A percentile compares a stretch with the other conserved stretches of the same genome.
phyloP scores from a whole-genome alignment of 73 alveolate genomes.

The Tetrahymena thermophila region DNA sequence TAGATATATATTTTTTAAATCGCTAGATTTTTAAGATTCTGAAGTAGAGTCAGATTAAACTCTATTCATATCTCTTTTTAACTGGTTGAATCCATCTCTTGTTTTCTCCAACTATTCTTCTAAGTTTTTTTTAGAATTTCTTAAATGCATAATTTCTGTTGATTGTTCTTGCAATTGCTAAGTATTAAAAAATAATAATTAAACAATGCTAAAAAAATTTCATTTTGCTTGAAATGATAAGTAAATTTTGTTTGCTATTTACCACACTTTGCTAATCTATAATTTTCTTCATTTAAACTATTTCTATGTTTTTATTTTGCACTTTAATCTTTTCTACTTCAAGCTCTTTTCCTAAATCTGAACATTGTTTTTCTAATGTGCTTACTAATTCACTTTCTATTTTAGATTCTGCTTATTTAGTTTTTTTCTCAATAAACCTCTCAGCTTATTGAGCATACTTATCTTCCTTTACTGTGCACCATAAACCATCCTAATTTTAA shows the following conservation, averaged over 20 bases:
- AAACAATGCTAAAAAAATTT: neutral
- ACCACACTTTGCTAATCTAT: neutral
- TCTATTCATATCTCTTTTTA: neutral
- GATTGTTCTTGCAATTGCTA: neutral
- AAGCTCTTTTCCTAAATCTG: neutral
- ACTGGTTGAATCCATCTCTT: neutral
- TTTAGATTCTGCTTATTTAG: neutral
- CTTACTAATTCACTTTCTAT: neutral
- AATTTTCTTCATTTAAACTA: neutral
- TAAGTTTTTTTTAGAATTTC: neutral
- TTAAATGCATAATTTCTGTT: neutral
- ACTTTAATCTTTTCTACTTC: neutral
- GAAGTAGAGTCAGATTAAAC: neutral
- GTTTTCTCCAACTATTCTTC: neutral
- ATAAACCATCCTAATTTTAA: neutral
- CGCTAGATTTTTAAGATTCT: neutral
- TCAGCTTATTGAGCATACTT: neutral
- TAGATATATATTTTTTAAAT: neutral
- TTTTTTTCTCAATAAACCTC: neutral
- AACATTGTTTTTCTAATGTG: neutral
- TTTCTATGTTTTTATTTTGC: neutral
- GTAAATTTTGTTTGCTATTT: neutral
- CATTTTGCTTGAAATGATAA: neutral
- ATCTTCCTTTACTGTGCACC: neutral
- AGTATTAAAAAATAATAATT: neutral